These are phyloP conservation scores for Phylloporus rhodoxanthus DNA, from an alignment of 768 basidiomycete species.

Conservation along the genomic window DNA sequence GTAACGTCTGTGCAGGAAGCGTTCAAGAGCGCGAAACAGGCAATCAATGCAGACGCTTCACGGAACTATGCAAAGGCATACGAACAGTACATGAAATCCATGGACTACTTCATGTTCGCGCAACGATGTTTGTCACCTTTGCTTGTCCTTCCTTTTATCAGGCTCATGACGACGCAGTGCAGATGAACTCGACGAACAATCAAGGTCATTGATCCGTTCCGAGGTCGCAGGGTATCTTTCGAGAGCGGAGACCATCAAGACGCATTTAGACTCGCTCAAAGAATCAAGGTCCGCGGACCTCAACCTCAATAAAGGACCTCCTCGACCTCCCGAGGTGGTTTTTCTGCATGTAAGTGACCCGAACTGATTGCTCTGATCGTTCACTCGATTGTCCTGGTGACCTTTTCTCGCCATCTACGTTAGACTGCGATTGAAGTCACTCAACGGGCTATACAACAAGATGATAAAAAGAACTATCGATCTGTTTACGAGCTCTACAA, in stretches of 20 bases:
- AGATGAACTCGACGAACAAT: slow-evolving; percentile 85
- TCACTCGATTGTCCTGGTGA: background rate
- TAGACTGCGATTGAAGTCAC: slow-evolving; percentile 82
- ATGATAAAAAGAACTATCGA: slow-evolving; percentile 81
- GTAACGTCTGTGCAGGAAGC: slow-evolving; percentile 44
- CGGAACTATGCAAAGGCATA: slow-evolving; percentile 92
- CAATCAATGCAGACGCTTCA: slow-evolving; percentile 84
- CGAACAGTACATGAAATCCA: slow-evolving; percentile 84
- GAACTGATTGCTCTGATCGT: background rate
- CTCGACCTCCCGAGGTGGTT: slow-evolving; percentile 13
- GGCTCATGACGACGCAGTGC: slow-evolving; percentile 6
- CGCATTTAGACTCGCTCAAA: slow-evolving; percentile 45
- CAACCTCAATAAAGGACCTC: background rate
- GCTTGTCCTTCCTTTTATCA: background rate
- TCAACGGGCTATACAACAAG: slow-evolving; percentile 83
- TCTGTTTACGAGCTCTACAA: slow-evolving; percentile 90
- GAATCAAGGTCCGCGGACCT: background rate
- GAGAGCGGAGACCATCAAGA: slow-evolving; percentile 85
- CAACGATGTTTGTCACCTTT: slow-evolving; percentile 61
- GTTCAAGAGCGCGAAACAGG: slow-evolving; percentile 82
- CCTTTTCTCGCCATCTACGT: background rate
- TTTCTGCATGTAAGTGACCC: slow-evolving; percentile 12
- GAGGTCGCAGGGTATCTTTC: slow-evolving; percentile 88
- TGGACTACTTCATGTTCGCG: slow-evolving; percentile 97
- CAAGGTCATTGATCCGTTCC: slow-evolving; percentile 71